These are phyloP conservation scores for Camellia lanceoleosa DNA, from an alignment of 148 eudicot genomes.

Conservation along the genomic window DNA sequence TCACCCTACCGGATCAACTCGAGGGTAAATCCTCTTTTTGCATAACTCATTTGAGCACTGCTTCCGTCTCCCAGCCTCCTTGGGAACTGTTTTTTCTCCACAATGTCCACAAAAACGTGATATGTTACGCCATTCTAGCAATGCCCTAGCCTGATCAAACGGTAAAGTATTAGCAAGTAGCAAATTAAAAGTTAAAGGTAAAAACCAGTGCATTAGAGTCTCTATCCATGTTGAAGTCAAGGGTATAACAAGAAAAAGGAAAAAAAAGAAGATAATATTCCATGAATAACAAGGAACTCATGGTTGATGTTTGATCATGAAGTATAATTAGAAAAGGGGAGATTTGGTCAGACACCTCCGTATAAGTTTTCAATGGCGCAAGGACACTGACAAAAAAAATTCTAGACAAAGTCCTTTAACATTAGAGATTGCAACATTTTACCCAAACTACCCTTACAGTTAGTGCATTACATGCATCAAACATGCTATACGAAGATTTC, in stretches of 20 bases:
- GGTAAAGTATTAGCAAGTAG: conserved; percentile 1
- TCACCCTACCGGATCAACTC: conserved; percentile 86
- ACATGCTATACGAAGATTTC: no score
- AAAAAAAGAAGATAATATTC: neutral
- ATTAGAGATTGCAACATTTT: no score
- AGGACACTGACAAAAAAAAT: neutral
- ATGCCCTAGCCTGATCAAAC: conserved; percentile 71
- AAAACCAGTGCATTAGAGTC: neutral
- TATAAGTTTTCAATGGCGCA: neutral
- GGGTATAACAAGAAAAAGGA: neutral
- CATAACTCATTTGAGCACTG: conserved; percentile 76
- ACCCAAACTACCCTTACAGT: no score
- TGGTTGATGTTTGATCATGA: no score
- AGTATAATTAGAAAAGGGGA: neutral
- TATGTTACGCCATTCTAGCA: conserved; percentile 77
- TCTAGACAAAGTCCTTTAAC: no score
- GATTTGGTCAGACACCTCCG: neutral
- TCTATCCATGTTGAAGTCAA: neutral
- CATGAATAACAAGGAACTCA: neutral
- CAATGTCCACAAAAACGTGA: conserved; percentile 85
- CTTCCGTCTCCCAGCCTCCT: conserved; percentile 89
- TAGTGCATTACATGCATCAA: no score
- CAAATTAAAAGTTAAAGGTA: neutral
- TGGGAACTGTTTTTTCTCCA: conserved; percentile 64
- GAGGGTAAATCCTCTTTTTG: conserved; percentile 86